Evolutionary conservation across 768 basidiomycete genomes (phyloP).

Genomic region (Artomyces pyxidatus): DNA sequence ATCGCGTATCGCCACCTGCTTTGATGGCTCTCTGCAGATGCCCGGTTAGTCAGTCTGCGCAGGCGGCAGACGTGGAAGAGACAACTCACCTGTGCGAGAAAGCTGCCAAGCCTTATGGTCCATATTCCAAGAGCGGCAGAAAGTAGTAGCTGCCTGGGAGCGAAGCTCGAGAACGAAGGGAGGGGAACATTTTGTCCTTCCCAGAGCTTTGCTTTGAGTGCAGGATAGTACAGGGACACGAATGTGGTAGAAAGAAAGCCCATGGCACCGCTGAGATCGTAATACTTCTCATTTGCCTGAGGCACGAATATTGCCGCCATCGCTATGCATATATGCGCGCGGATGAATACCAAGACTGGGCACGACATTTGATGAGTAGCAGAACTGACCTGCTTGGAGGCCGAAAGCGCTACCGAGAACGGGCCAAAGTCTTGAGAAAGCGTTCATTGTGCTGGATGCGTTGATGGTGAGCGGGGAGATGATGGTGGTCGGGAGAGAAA

Average conservation of each 20-base stretch:
- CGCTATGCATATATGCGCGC: constrained; percentile 22
- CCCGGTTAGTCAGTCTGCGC: too few species aligned
- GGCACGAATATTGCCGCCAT: constrained; percentile 60
- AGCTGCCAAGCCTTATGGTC: constrained; percentile 54
- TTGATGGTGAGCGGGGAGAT: too few species aligned
- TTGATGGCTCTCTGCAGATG: constrained; percentile 36
- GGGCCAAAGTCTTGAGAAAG: constrained; percentile 49
- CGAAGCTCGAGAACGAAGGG: constrained; percentile 38
- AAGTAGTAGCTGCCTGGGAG: constrained; percentile 53
- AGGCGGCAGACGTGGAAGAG: not conserved
- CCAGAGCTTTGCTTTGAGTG: constrained; percentile 41
- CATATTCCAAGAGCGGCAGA: constrained; percentile 51
- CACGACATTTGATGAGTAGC: not conserved
- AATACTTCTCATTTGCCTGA: constrained; percentile 54
- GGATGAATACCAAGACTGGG: constrained; percentile 1
- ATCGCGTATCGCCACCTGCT: constrained; percentile 56
- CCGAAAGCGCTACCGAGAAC: constrained; percentile 40
- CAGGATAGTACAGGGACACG: constrained; percentile 55
- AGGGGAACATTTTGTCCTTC: constrained; percentile 28
- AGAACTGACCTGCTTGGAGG: constrained; percentile 36
- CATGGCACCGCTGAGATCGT: constrained; percentile 55
- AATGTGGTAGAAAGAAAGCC: constrained; percentile 60
- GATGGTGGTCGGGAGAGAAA: not conserved
- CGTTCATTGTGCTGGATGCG: constrained; percentile 31
- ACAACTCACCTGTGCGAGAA: constrained; percentile 42